Conservation (phyloP, 768 basidiomycete species). For the Leccinellum rugosiceps region DNA sequence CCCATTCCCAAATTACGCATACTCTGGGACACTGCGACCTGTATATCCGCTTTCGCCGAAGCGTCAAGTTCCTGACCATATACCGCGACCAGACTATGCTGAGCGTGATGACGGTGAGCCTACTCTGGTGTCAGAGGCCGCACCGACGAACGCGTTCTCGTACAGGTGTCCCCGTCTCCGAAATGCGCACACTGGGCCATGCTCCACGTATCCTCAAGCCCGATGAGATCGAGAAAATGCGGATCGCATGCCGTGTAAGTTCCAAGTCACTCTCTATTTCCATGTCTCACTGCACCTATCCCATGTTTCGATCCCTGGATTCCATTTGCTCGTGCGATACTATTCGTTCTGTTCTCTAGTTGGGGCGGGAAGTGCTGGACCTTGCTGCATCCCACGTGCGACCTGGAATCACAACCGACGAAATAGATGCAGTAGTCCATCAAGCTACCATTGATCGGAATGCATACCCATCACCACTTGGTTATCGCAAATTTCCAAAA, state of each 20-base stretch:
- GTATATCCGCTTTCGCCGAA: conserved; percentile 83
- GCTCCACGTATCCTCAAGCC: conserved; percentile 60
- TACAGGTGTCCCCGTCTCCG: conserved; percentile 58
- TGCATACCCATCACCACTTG: conserved; percentile 91
- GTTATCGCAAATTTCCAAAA: conserved; percentile 90
- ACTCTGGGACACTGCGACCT: conserved; percentile 77
- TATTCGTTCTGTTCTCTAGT: conserved; percentile 40
- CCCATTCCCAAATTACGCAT: conserved; percentile 74
- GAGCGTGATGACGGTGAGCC: conserved; percentile 52
- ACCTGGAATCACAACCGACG: conserved; percentile 95
- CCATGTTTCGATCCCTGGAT: neutral
- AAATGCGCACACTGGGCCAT: conserved; percentile 55
- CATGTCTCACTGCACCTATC: neutral
- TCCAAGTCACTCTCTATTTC: neutral
- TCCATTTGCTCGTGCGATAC: neutral
- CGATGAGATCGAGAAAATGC: conserved; percentile 89
- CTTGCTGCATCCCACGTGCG: conserved; percentile 79
- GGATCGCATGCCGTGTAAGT: conserved; percentile 78
- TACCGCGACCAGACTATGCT: conserved; percentile 87
- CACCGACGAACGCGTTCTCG: neutral
- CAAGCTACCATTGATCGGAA: conserved; percentile 86
- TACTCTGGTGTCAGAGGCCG: neutral
- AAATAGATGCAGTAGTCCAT: conserved; percentile 92
- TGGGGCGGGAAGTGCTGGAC: conserved; percentile 91
- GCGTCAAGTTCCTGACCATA: conserved; percentile 77